Evolutionary conservation across 805 yeast species (phyloP).

Genomic region (Pichia phayaonensis): DNA sequence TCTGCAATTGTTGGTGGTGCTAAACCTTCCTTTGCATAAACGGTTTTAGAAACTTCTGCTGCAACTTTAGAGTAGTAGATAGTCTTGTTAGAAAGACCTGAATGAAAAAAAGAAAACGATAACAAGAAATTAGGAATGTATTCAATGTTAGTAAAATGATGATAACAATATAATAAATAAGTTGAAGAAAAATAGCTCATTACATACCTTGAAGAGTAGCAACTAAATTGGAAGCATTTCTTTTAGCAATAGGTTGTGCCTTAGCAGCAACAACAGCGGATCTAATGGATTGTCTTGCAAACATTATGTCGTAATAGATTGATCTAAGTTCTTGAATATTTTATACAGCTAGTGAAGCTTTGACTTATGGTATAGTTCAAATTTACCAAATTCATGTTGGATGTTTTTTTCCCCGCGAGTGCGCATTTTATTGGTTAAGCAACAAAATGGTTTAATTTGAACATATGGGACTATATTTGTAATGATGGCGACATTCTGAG

Average conservation of each 20-base stretch:
- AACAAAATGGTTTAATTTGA: background rate
- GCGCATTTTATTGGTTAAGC: background rate
- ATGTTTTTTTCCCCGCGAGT: background rate
- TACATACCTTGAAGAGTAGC: background rate
- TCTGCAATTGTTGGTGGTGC: slow-evolving; percentile 82
- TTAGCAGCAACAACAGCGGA: slow-evolving; percentile 20
- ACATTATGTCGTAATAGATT: slow-evolving; percentile 16
- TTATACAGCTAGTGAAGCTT: background rate
- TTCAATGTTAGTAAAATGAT: slow-evolving; percentile 20
- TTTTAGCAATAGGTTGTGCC: slow-evolving; percentile 25
- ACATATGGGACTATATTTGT: background rate
- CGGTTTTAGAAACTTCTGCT: slow-evolving; percentile 54
- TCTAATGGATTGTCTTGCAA: slow-evolving; percentile 29
- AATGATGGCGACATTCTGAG: background rate
- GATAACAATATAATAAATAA: background rate
- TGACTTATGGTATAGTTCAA: no score
- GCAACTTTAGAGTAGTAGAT: slow-evolving; percentile 71
- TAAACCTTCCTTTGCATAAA: slow-evolving; percentile 86
- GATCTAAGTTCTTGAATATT: background rate
- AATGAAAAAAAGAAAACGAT: slow-evolving; percentile 7
- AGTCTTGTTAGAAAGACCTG: slow-evolving; percentile 41
- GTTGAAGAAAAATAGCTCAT: background rate
- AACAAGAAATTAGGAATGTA: background rate
- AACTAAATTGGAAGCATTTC: slow-evolving; percentile 11
- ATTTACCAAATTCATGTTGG: background rate